Conservation (phyloP, 2,329 filamentous ascomycete genomes). For the Iodosphaeria phyllophila region DNA sequence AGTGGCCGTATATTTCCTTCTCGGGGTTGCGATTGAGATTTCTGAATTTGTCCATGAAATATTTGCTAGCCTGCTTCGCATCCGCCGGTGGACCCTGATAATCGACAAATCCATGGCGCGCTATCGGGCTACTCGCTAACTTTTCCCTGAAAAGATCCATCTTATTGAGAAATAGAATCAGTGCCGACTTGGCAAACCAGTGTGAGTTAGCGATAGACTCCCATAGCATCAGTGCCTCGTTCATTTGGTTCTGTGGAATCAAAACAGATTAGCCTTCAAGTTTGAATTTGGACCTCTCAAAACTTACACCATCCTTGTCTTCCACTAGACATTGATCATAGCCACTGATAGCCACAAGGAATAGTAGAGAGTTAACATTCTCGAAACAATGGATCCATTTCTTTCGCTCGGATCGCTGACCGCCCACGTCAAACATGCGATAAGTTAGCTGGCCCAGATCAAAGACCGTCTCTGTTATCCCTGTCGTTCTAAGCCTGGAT, state of each 20-base stretch:
- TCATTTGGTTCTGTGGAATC: slow-evolving; percentile 64
- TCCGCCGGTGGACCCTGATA: slow-evolving; percentile 55
- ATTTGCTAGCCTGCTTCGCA: slow-evolving; percentile 58
- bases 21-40: slow-evolving; percentile 52
- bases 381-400: slow-evolving; percentile 98
- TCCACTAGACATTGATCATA: slow-evolving; percentile 95
- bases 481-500: slow-evolving; percentile 77
- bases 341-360: slow-evolving; percentile 86
- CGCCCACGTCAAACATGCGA: slow-evolving; percentile 91
- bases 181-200: slow-evolving; percentile 67
- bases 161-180: slow-evolving; percentile 77
- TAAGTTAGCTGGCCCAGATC: slow-evolving; percentile 84
- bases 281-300: slow-evolving; percentile 6
- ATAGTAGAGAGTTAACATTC: slow-evolving; percentile 79
- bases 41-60: slow-evolving; percentile 67
- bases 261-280: slow-evolving; percentile 7
- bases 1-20: slow-evolving; percentile 44
- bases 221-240: slow-evolving; percentile 73
- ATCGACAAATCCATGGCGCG: slow-evolving; percentile 58
- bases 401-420: slow-evolving; percentile 82
- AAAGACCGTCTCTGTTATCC: slow-evolving; percentile 90
- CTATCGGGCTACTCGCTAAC: slow-evolving; percentile 50
- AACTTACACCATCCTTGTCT: slow-evolving; percentile 80
- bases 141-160: slow-evolving; percentile 74
- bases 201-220: slow-evolving; percentile 74